These are phyloP conservation scores for Ulota crispa DNA, from an alignment of 225 moss, liverwort and hornwort species.

Conservation along the genomic window DNA sequence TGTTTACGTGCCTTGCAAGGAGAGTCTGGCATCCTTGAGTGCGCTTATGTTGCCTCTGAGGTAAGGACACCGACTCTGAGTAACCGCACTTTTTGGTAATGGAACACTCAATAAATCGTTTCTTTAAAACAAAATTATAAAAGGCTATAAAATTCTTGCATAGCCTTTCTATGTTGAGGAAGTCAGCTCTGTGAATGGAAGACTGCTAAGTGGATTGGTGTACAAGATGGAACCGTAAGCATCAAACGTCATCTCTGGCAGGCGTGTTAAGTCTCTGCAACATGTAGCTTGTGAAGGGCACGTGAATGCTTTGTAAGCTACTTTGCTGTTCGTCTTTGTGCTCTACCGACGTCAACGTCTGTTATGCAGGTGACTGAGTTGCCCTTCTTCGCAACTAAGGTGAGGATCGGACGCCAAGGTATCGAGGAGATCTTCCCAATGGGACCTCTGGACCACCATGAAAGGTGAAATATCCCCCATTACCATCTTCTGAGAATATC, in stretches of 20 bases:
- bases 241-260: neutral
- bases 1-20: slow-evolving; percentile 82
- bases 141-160: neutral
- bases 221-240: neutral
- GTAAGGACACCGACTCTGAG: slow-evolving; percentile 34
- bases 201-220: neutral
- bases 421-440: slow-evolving; percentile 81
- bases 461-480: slow-evolving; percentile 54
- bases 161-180: neutral
- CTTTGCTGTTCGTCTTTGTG: neutral
- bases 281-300: neutral
- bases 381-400: slow-evolving; percentile 92
- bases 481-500: neutral
- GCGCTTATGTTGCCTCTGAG: slow-evolving; percentile 85
- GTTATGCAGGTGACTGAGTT: slow-evolving; percentile 85
- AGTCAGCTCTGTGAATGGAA: neutral
- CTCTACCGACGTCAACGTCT: neutral
- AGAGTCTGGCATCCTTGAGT: slow-evolving; percentile 74
- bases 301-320: neutral
- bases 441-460: slow-evolving; percentile 78
- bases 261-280: neutral
- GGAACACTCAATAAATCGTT: neutral
- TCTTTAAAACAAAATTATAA: too few species aligned
- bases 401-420: slow-evolving; percentile 83
- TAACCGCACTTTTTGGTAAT: neutral